Evolutionary conservation across 1,139 yeast species (phyloP), one percentile per base, ranked within the genome.

Genomic region (Scheffersomyces lignicola): DNA sequence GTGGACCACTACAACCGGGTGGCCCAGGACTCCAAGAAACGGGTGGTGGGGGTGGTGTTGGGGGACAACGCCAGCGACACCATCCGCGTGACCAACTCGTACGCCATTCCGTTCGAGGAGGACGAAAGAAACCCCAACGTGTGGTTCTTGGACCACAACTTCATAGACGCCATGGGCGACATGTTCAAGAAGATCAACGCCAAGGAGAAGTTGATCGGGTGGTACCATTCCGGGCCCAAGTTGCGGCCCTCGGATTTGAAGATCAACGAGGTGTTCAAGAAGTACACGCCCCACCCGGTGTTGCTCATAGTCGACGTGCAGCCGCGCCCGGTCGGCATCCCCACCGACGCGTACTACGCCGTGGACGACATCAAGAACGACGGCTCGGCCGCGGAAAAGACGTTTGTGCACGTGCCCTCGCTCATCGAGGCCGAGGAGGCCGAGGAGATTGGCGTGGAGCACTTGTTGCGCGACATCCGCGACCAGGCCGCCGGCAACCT

Each of bases 161-260:
- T 83, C 58, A 88, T 94, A 43, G 98, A 92, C 54, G 78, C 87
- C 37, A 94, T 94, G 99, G 84, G 92, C 44, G 97, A 89, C 49
- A 94, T 94, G 99, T 92, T 88, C 65, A 88, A 86, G 58, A 92
- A 94, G 62, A 92, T 92, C 56, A 92, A 90, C 65, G 99, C 98
- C 18, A 88, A 87, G 65, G 99, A 94, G 59, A 86, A 81, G 59
- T 73, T 94, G 40, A 82, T 94, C 59, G 99, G 99, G 8, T 94
- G 99, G 99, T 94, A 94, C 57, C 99, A 94, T 59, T 83, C 96
- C 12, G 99, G 98, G 1, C 97, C 97, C 10, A 89, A 90, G 60
- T 75, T 94, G 49, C 80, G 80, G 51, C 77, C 92, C 2, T 83
- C 95, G 12, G 99, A 94, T 59, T 71, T 92, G 47, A 87, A 85